Conservation (phyloP, 805 yeast species). For the Metschnikowia matae region DNA sequence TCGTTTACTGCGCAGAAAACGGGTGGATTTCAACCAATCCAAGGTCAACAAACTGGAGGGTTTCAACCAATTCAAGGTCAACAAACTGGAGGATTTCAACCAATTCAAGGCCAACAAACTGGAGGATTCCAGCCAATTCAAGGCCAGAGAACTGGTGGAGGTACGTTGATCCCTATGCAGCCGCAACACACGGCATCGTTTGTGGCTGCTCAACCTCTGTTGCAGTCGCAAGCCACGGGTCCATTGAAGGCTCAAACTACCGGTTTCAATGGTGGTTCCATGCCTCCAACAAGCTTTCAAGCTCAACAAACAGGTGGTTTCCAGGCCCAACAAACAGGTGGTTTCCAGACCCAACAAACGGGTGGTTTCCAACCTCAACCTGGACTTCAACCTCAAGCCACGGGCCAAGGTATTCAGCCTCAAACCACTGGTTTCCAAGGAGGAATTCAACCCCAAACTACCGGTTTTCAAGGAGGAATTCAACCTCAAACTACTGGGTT, state of each 20-base stretch:
- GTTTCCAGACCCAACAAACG: slow-evolving; percentile 17
- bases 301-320: slow-evolving; percentile 19
- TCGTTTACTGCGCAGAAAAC: slow-evolving; percentile 40
- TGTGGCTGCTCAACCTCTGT: slow-evolving; percentile 22
- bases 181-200: slow-evolving; percentile 71
- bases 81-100: not conserved
- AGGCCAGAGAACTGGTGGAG: slow-evolving; percentile 45
- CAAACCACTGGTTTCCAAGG: slow-evolving; percentile 22
- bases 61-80: slow-evolving; percentile 15
- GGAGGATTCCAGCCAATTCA: slow-evolving; percentile 2
- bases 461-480: slow-evolving; percentile 40
- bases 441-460: slow-evolving; percentile 45
- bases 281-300: slow-evolving; percentile 15
- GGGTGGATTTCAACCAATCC: slow-evolving; percentile 22
- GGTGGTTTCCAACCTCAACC: slow-evolving; percentile 19
- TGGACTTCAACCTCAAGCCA: slow-evolving; percentile 18
- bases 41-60: slow-evolving; percentile 9
- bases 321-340: slow-evolving; percentile 19
- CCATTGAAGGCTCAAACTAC: slow-evolving; percentile 25
- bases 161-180: slow-evolving; percentile 44
- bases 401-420: slow-evolving; percentile 19
- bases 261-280: slow-evolving; percentile 11
- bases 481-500: slow-evolving; percentile 10
- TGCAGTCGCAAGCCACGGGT: slow-evolving; percentile 35
- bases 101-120: not conserved